Percentiles rank a stretch among this genome's conserved stretches.
phyloP scores from a whole-genome alignment of 2,329 filamentous ascomycete species.

The Atkinsonella hypoxylon region DNA sequence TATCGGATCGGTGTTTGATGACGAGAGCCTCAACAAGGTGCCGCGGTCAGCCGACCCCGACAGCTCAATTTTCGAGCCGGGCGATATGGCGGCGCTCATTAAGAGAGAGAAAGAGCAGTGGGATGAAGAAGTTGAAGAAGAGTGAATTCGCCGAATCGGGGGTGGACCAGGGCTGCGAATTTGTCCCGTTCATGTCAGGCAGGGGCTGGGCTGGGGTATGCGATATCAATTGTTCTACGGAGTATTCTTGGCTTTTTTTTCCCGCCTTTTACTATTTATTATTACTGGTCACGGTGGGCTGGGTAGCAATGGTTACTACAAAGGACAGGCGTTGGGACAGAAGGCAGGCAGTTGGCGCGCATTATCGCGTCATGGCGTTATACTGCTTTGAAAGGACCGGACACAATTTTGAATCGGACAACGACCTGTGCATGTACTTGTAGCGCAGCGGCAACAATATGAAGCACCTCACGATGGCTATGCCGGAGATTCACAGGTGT shows the following conservation, averaged over 20 bases:
- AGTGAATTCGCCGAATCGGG: conserved; percentile 19
- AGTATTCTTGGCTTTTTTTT: not conserved
- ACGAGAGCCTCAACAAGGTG: conserved; percentile 62
- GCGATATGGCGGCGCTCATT: conserved; percentile 60
- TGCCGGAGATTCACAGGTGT: too few species aligned
- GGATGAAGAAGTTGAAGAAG: conserved; percentile 68
- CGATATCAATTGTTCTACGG: not conserved
- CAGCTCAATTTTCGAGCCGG: conserved; percentile 61
- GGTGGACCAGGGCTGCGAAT: not conserved
- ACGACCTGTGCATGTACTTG: too few species aligned
- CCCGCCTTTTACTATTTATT: too few species aligned
- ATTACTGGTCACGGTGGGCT: not conserved
- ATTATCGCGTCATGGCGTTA: not conserved
- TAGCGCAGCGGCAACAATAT: too few species aligned
- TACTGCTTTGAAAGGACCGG: too few species aligned
- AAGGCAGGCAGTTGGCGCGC: not conserved
- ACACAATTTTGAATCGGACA: too few species aligned
- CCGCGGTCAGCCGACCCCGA: conserved; percentile 52
- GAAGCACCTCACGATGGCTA: too few species aligned
- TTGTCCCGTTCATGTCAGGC: not conserved
- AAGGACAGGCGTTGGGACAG: not conserved
- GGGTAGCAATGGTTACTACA: not conserved
- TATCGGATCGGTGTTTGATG: conserved; percentile 83
- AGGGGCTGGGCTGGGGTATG: not conserved
- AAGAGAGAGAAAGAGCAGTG: conserved; percentile 68